A percentile compares a stretch with the other conserved stretches of the same genome.
Conservation (phyloP, 1,284 basidiomycete species). For the Naganishia liquefaciens region DNA sequence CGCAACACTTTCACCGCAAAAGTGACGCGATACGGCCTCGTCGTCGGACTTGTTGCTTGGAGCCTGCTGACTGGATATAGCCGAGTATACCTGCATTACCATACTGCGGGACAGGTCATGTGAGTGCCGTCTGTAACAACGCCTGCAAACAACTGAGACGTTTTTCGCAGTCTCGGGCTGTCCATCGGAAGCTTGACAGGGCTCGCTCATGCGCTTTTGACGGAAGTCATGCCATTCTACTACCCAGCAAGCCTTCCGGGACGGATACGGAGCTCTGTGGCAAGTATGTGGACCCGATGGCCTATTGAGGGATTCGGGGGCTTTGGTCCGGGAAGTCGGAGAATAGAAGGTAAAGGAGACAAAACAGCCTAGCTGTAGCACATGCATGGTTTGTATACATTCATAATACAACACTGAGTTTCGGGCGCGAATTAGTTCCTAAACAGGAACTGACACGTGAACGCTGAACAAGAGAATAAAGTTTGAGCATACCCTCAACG, state of each 20-base stretch:
- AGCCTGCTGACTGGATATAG: conserved; percentile 49
- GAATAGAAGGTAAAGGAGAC: neutral
- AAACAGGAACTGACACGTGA: conserved; percentile 23
- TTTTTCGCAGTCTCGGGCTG: conserved; percentile 18
- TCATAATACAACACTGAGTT: neutral
- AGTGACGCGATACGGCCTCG: conserved; percentile 25
- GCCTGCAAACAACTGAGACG: neutral
- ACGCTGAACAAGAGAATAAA: neutral
- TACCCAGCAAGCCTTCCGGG: conserved; percentile 19
- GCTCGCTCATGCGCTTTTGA: conserved; percentile 21
- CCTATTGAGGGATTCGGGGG: conserved; percentile 34
- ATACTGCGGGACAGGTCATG: conserved; percentile 45
- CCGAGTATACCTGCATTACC: conserved; percentile 50
- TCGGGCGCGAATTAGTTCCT: neutral
- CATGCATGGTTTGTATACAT: conserved; percentile 2
- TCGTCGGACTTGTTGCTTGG: conserved; percentile 44
- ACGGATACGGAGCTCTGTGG: conserved; percentile 7
- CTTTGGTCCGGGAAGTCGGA: conserved; percentile 30
- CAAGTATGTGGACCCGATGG: conserved; percentile 24
- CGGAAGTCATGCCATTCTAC: conserved; percentile 31
- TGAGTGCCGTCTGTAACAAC: conserved; percentile 24
- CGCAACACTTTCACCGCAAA: conserved; percentile 14
- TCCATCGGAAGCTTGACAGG: conserved; percentile 24
- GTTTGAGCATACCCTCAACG: neutral
- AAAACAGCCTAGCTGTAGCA: neutral